Conservation (phyloP, 768 basidiomycete species). For the Boletus rufocinnamomeus region DNA sequence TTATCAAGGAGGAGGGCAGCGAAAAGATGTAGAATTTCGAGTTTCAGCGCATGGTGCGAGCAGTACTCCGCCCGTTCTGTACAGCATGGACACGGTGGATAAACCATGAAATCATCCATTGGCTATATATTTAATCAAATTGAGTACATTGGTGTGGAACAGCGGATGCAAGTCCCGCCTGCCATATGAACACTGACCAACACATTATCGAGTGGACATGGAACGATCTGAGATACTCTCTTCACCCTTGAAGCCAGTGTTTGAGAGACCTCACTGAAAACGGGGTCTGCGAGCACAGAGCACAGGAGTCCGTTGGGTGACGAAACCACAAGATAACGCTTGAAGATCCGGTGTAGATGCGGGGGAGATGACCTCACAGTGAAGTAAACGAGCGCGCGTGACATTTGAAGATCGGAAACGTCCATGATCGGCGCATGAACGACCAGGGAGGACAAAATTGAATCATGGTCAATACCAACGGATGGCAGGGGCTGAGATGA, state of each 20-base stretch:
- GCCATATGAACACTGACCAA: constrained; percentile 32
- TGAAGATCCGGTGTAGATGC: constrained; percentile 18
- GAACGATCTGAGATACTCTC: constrained; percentile 5
- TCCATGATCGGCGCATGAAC: constrained; percentile 41
- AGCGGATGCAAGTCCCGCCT: constrained; percentile 18
- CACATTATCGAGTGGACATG: constrained; percentile 17
- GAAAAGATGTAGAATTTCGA: constrained; percentile 45
- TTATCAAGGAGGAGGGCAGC: constrained; percentile 43
- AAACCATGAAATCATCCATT: constrained; percentile 50
- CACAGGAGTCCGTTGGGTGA: constrained; percentile 15
- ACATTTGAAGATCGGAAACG: constrained; percentile 4
- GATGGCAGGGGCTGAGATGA: constrained; percentile 33
- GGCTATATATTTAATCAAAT: constrained; percentile 42
- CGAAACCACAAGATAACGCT: constrained; percentile 24
- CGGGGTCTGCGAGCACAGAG: constrained; percentile 22
- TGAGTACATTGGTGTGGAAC: constrained; percentile 23
- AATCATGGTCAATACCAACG: constrained; percentile 50
- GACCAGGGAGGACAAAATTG: constrained; percentile 44
- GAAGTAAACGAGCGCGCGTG: constrained; percentile 31
- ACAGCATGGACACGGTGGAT: constrained; percentile 35
- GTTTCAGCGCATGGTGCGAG: constrained; percentile 36
- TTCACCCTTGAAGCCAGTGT: constrained; percentile 19
- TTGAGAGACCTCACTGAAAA: constrained; percentile 15
- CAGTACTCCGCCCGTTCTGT: constrained; percentile 25
- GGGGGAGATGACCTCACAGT: constrained; percentile 24